Percentiles rank a stretch among this genome's conserved stretches.
These are phyloP conservation scores for Shiraia sp. DNA, from an alignment of 2,329 filamentous ascomycete species.

Conservation along the genomic window DNA sequence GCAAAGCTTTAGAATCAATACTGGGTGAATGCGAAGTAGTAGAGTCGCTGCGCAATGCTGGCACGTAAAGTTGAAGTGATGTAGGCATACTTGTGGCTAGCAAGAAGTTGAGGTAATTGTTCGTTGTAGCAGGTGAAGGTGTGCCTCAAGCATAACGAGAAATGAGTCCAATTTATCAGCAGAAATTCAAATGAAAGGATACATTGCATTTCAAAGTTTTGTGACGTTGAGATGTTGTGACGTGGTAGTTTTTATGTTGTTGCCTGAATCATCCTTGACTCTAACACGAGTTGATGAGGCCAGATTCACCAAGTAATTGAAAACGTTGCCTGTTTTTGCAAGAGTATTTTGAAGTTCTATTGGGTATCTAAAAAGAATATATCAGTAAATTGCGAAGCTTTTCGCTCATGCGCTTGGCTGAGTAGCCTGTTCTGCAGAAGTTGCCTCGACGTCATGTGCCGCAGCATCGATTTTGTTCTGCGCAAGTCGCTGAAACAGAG, in stretches of 20 bases:
- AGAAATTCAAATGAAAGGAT: no score
- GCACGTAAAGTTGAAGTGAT: no score
- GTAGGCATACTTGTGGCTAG: no score
- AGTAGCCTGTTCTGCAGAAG: constrained; percentile 19
- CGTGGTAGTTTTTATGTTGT: not conserved
- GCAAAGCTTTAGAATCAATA: no score
- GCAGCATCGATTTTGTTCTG: constrained; percentile 47
- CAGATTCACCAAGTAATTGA: not conserved
- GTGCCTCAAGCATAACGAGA: no score
- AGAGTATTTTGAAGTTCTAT: constrained; percentile 24
- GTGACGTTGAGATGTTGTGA: not conserved
- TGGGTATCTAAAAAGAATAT: constrained; percentile 28
- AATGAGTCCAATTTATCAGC: no score
- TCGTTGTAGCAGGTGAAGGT: no score
- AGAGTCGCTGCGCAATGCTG: no score
- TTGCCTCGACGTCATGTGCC: constrained; percentile 25
- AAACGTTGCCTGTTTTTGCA: constrained; percentile 8
- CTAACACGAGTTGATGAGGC: not conserved
- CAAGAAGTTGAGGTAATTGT: no score
- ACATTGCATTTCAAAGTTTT: no score
- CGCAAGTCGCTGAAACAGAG: constrained; percentile 44
- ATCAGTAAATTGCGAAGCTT: not conserved
- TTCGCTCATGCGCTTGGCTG: constrained; percentile 7
- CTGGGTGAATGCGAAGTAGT: no score
- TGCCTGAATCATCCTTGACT: not conserved